These are phyloP conservation scores for Yarrowia galli DNA, from an alignment of 1,139 yeast genomes.

Conservation along the genomic window DNA sequence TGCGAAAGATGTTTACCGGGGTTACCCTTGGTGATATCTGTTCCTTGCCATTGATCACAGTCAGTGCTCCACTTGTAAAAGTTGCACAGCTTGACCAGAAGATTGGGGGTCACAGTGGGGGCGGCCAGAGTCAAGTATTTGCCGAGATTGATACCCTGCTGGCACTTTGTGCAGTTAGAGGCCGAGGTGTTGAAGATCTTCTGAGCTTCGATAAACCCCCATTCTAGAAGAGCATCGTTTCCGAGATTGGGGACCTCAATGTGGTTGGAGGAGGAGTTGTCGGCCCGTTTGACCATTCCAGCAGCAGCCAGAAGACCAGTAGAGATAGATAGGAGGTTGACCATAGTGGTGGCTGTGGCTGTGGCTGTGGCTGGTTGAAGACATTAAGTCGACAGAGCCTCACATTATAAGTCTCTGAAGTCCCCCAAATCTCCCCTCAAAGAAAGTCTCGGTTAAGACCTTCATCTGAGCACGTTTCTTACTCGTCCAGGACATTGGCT, in stretches of 20 bases:
- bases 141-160: slow-evolving; percentile 55
- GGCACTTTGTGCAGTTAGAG: slow-evolving; percentile 53
- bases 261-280: background rate
- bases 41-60: slow-evolving; percentile 50
- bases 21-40: slow-evolving; percentile 53
- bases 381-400: too few species aligned
- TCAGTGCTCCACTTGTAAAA: slow-evolving; percentile 44
- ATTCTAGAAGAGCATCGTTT: slow-evolving; percentile 6
- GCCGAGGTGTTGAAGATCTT: slow-evolving; percentile 39
- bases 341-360: background rate
- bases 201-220: slow-evolving; percentile 39
- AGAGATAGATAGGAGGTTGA: background rate
- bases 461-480: background rate
- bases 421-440: too few species aligned
- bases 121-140: slow-evolving; percentile 53
- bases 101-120: slow-evolving; percentile 56
- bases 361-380: background rate
- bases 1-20: slow-evolving; percentile 41
- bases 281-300: slow-evolving; percentile 5
- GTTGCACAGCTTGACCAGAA: slow-evolving; percentile 57
- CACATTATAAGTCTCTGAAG: too few species aligned
- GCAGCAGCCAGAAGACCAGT: background rate
- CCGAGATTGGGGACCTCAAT: slow-evolving; percentile 2
- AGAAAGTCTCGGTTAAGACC: too few species aligned
- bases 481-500: background rate